Evolutionary conservation across 1,284 basidiomycete species (phyloP).

Genomic region (Abortiporus biennis): DNA sequence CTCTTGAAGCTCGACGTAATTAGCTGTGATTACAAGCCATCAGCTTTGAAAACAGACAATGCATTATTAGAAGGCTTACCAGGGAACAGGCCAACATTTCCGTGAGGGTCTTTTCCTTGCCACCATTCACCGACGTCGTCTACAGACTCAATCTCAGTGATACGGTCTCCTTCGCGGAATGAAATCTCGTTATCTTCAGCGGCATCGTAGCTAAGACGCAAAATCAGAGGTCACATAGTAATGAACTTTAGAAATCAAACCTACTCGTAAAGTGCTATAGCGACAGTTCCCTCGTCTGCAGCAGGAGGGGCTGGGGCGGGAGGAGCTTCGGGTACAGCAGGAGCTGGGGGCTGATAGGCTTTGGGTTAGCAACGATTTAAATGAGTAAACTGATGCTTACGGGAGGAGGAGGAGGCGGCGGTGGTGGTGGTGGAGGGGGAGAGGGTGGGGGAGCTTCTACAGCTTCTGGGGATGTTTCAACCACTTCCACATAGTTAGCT

Average conservation of each 20-base stretch:
- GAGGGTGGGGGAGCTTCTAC: constrained; percentile 37
- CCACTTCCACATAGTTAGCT: constrained; percentile 80
- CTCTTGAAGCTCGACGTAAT: constrained; percentile 57
- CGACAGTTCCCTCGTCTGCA: constrained; percentile 51
- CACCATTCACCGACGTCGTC: constrained; percentile 78
- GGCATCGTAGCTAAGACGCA: constrained; percentile 65
- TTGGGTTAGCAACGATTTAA: too few species aligned
- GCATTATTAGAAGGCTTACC: constrained; percentile 44
- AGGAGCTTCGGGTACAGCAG: constrained; percentile 31
- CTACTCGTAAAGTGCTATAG: constrained; percentile 75
- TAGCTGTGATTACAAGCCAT: constrained; percentile 30
- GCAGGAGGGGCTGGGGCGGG: constrained; percentile 33
- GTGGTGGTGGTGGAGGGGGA: constrained; percentile 21
- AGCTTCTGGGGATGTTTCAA: constrained; percentile 36
- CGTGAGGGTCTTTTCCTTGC: constrained; percentile 64
- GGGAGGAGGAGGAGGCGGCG: too few species aligned
- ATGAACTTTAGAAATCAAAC: constrained; percentile 21
- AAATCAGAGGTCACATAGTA: not conserved
- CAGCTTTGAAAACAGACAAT: constrained; percentile 2
- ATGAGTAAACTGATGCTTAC: constrained; percentile 25
- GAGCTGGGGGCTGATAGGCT: constrained; percentile 27
- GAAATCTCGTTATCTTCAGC: constrained; percentile 86
- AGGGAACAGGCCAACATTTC: constrained; percentile 78
- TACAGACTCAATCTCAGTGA: constrained; percentile 66
- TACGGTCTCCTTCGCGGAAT: constrained; percentile 77